Base-by-base conservation (phyloP, 2,329 filamentous ascomycete genomes). In the Bipolaris oryzae region DNA sequence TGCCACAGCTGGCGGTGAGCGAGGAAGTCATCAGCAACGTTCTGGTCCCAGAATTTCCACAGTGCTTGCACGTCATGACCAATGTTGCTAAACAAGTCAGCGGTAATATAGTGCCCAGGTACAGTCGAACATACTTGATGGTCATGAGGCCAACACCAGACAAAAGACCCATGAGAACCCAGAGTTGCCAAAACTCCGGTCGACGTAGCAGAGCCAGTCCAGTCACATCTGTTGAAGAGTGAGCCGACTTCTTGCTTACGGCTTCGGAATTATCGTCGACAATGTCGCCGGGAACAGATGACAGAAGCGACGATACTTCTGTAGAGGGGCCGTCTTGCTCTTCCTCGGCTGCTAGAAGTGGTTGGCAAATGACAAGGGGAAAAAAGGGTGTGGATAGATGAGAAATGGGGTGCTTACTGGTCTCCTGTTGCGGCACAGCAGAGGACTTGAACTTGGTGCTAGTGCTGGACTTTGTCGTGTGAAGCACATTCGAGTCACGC, bases 81-180 rank as follows among this genome's bases (percentile, higher is more conserved):
- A 70, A 98, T 96, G 69, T 99, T 99, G 79, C 92, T 96, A 66
- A 20, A 39, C 10, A 46, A 13, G 60, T 79, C 70, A 80, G 78
- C 10, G 2, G 28, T 38, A 3, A 28, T n/a, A 58, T 5, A 34
- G 21, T 10, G 9, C 25, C 1, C 0, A 23, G 15, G 11, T n/a
- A 50, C 13, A 43, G 31, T 15, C 7, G 47, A 21, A 81, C 89
- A 77, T 82, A 96, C 92, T 99, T 99, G 78, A 99, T 99, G 0
- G 94, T 98, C 95, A 99, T 99, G 63, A 99, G 80, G 10, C 95
- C 95, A 67, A 97, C 90, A 50, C 95, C 95, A 5, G 92, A 92
- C 60, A 98, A 81, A n/a, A 97, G 85, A 37, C 89, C 92, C 84
- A 99, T 91, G 64, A 96, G 87, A 55, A 85, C 77, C 76, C 96